Conservation (phyloP, 1,139 yeast species). For the Pichiaceae sp. region DNA sequence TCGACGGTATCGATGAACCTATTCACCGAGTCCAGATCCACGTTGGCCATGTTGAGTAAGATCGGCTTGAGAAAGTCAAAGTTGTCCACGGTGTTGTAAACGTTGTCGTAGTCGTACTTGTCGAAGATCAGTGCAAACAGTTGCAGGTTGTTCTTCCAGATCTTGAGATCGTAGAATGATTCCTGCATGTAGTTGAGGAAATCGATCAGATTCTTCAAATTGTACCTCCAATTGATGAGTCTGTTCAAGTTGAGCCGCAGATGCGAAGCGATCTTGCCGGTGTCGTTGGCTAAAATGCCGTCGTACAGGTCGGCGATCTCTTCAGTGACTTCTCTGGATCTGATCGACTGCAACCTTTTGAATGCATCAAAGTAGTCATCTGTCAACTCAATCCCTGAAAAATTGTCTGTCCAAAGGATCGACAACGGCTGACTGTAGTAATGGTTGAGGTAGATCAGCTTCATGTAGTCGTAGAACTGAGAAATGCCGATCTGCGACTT, state of each 20-base stretch:
- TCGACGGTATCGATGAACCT: conserved; percentile 12
- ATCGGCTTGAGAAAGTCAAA: conserved; percentile 16
- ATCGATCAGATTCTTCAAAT: conserved; percentile 20
- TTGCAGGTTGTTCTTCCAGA: conserved; percentile 22
- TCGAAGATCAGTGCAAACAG: conserved; percentile 18
- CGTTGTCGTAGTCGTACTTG: conserved; percentile 13
- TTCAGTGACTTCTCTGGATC: conserved; percentile 23
- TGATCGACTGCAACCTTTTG: conserved; percentile 39
- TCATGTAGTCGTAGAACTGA: conserved; percentile 45
- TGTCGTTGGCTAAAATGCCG: conserved; percentile 12
- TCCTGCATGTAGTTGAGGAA: conserved; percentile 20
- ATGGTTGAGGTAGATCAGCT: conserved; percentile 60
- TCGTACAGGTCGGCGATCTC: conserved; percentile 8
- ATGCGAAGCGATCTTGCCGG: conserved; percentile 13
- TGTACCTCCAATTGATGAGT: conserved; percentile 21
- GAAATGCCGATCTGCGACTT: conserved; percentile 19
- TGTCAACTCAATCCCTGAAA: conserved; percentile 25
- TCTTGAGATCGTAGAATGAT: conserved; percentile 12
- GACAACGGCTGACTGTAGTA: conserved; percentile 65
- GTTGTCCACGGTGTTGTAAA: conserved; percentile 2
- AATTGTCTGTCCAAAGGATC: conserved; percentile 30
- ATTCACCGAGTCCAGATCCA: conserved; percentile 6
- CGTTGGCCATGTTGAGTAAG: conserved; percentile 7
- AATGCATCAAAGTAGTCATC: conserved; percentile 30
- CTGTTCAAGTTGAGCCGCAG: conserved; percentile 17